A percentile compares a stretch with the other conserved stretches of the same genome.
Conservation (phyloP, 441 rosid species). For the Lepidium campestre region DNA sequence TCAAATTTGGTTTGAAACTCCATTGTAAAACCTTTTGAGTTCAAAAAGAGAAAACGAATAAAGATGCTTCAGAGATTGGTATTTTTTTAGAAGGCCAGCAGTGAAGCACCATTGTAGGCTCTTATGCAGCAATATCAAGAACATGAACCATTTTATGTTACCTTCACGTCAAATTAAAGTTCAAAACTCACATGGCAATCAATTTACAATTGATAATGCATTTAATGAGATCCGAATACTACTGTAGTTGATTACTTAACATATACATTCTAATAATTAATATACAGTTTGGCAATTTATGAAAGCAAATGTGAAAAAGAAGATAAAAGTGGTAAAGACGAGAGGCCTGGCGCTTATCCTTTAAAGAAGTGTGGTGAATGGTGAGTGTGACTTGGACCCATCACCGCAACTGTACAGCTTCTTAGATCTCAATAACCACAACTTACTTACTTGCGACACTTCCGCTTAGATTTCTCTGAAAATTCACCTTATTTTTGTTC, state of each 20-base stretch:
- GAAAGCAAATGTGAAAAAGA: background rate
- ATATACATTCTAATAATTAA: too few relatives aligned
- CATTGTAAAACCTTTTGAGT: background rate
- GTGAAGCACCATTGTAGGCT: background rate
- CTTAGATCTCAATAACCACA: slow-evolving; percentile 17
- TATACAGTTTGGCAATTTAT: background rate
- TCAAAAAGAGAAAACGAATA: slow-evolving; percentile 4
- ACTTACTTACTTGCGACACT: background rate
- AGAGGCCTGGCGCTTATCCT: slow-evolving; percentile 23
- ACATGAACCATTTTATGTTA: slow-evolving; percentile 19
- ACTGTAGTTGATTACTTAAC: background rate
- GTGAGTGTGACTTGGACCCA: slow-evolving; percentile 29
- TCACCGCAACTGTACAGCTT: slow-evolving; percentile 15
- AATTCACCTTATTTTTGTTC: background rate
- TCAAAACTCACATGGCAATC: slow-evolving; percentile 14
- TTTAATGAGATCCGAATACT: background rate
- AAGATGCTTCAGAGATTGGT: slow-evolving; percentile 4
- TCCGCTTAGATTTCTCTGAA: slow-evolving; percentile 12
- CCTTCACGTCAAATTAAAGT: slow-evolving; percentile 26
- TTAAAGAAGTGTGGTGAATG: slow-evolving; percentile 11
- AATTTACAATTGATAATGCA: background rate
- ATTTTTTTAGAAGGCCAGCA: background rate
- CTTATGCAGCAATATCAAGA: background rate
- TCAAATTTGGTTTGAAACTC: background rate
- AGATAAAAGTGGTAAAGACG: background rate